These are phyloP conservation scores for Hapsidospora chrysogenum DNA, from an alignment of 495 filamentous ascomycete genomes.

Conservation along the genomic window DNA sequence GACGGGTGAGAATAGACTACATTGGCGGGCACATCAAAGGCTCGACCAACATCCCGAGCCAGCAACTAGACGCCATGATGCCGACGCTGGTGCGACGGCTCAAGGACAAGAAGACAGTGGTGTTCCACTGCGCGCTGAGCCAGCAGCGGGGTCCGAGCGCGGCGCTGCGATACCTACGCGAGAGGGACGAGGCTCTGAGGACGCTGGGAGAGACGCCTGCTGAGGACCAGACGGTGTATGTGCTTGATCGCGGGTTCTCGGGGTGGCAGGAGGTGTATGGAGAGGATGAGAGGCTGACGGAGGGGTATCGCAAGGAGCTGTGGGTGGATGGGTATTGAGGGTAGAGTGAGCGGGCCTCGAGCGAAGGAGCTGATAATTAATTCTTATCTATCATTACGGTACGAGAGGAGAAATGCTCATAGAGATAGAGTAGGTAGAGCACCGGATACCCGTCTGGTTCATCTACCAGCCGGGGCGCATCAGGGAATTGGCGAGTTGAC, in stretches of 20 bases:
- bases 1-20: conserved; percentile 41
- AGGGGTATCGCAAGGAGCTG: conserved; percentile 70
- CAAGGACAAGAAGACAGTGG: conserved; percentile 59
- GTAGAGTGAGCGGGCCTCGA: no score
- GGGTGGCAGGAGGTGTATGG: conserved; percentile 86
- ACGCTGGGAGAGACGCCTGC: conserved; percentile 6
- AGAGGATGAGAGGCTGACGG: conserved; percentile 63
- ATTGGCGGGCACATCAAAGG: conserved; percentile 80
- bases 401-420: no score
- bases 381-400: no score
- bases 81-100: conserved; percentile 71
- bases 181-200: conserved; percentile 32
- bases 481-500: no score
- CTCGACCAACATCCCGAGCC: conserved; percentile 60
- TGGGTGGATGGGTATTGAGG: conserved; percentile 63
- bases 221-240: conserved; percentile 50
- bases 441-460: no score
- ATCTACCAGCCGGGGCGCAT: no score
- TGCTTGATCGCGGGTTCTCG: conserved; percentile 76
- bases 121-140: conserved; percentile 92
- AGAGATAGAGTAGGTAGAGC: no score
- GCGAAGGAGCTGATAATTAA: background rate
- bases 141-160: conserved; percentile 71
- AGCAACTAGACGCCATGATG: conserved; percentile 51
- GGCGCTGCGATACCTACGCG: conserved; percentile 50